These are phyloP conservation scores for Xylogone sp. DNA, from an alignment of 2,329 filamentous ascomycete species.

Conservation along the genomic window DNA sequence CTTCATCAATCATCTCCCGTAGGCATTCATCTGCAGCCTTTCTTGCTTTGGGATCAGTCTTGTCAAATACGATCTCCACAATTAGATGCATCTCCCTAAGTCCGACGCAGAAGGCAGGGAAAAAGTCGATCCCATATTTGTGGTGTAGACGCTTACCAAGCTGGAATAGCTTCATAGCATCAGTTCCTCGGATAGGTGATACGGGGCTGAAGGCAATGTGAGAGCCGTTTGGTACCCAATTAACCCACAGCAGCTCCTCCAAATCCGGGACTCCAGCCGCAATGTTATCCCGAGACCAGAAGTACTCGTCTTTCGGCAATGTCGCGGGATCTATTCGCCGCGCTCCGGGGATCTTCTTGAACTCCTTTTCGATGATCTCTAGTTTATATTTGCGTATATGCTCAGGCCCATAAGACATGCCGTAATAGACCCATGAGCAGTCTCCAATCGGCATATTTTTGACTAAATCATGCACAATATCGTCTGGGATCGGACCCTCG, in stretches of 20 bases:
- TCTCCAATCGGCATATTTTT: slow-evolving; percentile 28
- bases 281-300: slow-evolving; percentile 30
- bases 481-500: slow-evolving; percentile 28
- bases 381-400: slow-evolving; percentile 26
- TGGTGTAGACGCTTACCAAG: slow-evolving; percentile 34
- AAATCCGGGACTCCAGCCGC: slow-evolving; percentile 24
- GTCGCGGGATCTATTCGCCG: slow-evolving; percentile 32
- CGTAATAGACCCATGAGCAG: slow-evolving; percentile 33
- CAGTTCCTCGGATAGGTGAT: slow-evolving; percentile 41
- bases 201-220: slow-evolving; percentile 52
- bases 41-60: slow-evolving; percentile 35
- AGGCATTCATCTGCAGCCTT: slow-evolving; percentile 34
- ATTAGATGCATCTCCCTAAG: slow-evolving; percentile 54
- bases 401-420: slow-evolving; percentile 31
- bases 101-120: slow-evolving; percentile 46
- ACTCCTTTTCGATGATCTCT: slow-evolving; percentile 21
- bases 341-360: slow-evolving; percentile 25
- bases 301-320: slow-evolving; percentile 26
- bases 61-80: slow-evolving; percentile 49
- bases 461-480: slow-evolving; percentile 28
- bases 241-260: slow-evolving; percentile 36
- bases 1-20: slow-evolving; percentile 34
- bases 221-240: slow-evolving; percentile 49
- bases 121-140: slow-evolving; percentile 46
- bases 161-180: slow-evolving; percentile 41